phyloP scores from a whole-genome alignment of 345 rosid species.

The Rhodomyrtus tomentosa region DNA sequence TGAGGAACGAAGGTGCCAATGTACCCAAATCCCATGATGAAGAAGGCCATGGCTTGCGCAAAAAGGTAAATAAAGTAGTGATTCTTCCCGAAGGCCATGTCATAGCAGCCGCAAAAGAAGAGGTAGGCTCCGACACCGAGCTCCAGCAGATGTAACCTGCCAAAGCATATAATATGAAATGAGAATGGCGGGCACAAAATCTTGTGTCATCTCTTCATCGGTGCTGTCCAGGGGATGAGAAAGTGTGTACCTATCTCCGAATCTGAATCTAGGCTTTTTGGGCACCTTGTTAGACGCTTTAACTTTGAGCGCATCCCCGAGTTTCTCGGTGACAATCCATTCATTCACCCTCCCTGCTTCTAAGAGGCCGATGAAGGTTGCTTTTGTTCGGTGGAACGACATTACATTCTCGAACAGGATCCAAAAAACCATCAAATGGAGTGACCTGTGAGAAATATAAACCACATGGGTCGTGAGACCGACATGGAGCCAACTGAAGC shows the following conservation, averaged over 20 bases:
- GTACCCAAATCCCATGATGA: slow-evolving; percentile 64
- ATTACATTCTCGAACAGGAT: slow-evolving; percentile 94
- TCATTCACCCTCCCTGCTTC: slow-evolving; percentile 89
- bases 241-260: slow-evolving; percentile 54
- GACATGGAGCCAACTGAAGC: background rate
- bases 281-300: slow-evolving; percentile 39
- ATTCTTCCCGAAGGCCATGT: slow-evolving; percentile 43
- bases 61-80: slow-evolving; percentile 61
- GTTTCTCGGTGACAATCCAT: slow-evolving; percentile 95
- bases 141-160: slow-evolving; percentile 64
- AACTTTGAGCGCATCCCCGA: slow-evolving; percentile 65
- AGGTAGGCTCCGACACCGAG: slow-evolving; percentile 63
- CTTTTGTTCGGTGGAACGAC: slow-evolving; percentile 89
- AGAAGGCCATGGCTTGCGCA: slow-evolving; percentile 73
- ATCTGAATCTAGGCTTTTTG: slow-evolving; percentile 44
- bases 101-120: slow-evolving; percentile 68
- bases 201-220: background rate
- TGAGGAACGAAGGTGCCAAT: slow-evolving; percentile 52
- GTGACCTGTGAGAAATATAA: slow-evolving; percentile 34
- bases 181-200: background rate
- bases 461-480: background rate
- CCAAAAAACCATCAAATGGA: slow-evolving; percentile 85
- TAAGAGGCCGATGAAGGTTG: slow-evolving; percentile 74
- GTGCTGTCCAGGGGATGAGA: background rate
- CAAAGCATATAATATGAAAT: background rate